Base-by-base conservation (phyloP, 345 rosid genomes). In the Alliaria petiolata region DNA sequence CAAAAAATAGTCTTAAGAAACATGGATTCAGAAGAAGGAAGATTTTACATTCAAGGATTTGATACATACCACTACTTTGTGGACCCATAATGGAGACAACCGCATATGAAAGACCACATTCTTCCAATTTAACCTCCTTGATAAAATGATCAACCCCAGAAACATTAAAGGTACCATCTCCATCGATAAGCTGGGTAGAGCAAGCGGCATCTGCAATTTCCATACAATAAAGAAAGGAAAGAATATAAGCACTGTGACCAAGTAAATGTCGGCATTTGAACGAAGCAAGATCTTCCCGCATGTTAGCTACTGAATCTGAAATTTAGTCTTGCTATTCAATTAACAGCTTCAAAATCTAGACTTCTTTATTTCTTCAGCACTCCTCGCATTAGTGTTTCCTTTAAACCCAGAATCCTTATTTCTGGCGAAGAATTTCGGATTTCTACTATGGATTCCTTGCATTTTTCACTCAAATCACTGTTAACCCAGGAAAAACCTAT, bases 61-160 rank as follows among this genome's bases (percentile, higher is more conserved):
- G 54, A 70, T 45, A 77, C 93, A 65, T 84, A 95, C 99, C 99
- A 45, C 99, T 95, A 76, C 98, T 95, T 73, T 92, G 99, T 1
- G 99, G 99, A 59, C 99, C 99, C 99, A 95, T 95, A 73, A 95
- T 95, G 43, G 99, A 87, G 75, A 88, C 99, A 40, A 89, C 81
- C 5, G 98, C 99, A 63, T 95, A 92, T 5, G 99, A 95, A 66
- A 95, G 82, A 35, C 99, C 99, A 61, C 96, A 88, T 66, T 92
- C 96, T 35, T 76, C 84, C 78, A 95, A 73, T 31, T 80, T 88
- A 64, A 87, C 83, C 70, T 87, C 92, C 80, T 84, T 88, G 76
- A 88, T 92, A 58, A 95, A 88, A 72, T 65, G 19, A 25, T 92
- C 98, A 25, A 90, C 63, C 71, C 98, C 98, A 38, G 72, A 8